These are phyloP conservation scores for Neurospora terricola DNA, from an alignment of 495 filamentous ascomycete species.

Conservation along the genomic window DNA sequence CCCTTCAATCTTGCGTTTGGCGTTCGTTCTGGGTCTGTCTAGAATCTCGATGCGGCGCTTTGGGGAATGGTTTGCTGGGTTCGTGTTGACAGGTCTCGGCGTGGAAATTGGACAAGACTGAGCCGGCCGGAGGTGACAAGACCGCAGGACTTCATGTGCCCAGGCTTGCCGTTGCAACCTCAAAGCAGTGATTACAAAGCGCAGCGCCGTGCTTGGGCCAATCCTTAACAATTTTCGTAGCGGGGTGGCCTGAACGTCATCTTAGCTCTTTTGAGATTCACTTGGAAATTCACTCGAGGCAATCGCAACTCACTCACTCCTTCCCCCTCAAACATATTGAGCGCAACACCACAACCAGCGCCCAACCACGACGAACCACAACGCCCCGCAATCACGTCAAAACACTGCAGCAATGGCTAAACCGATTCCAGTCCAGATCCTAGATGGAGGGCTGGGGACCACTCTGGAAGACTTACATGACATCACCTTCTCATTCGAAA, in stretches of 20 bases:
- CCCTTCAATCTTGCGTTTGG: background rate
- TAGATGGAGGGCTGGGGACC: constrained; percentile 60
- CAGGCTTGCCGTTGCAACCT: background rate
- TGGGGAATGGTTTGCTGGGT: background rate
- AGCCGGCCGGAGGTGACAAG: too few relatives aligned
- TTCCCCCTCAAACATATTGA: background rate
- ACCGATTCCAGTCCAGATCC: constrained; percentile 32
- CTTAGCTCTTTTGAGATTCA: background rate
- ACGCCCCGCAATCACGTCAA: background rate
- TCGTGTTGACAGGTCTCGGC: background rate
- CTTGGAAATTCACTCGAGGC: background rate
- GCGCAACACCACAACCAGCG: background rate
- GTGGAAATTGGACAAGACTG: background rate
- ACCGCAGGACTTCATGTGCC: background rate
- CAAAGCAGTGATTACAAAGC: background rate
- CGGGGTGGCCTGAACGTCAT: background rate
- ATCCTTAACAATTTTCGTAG: background rate
- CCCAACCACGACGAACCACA: background rate
- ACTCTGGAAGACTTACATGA: constrained; percentile 48
- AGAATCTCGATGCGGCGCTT: background rate
- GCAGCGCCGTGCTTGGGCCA: background rate
- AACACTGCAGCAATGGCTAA: background rate
- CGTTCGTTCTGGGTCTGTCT: background rate
- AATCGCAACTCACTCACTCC: background rate
- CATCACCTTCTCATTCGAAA: constrained; percentile 32